Evolutionary conservation across 129 eudicot genomes (phyloP).

Genomic region (Daucus carota): DH1_v3.0 NC_030384.2:47480501-47481000

Average conservation of each 20-base stretch:
- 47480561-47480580: slow-evolving; percentile 5
- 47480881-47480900: no score
- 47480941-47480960: no score
- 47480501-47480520: neutral
- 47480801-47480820: no score
- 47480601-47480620: neutral
- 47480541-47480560: neutral
- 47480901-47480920: no score
- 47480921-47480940: no score
- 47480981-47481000: no score
- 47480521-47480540: neutral
- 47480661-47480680: neutral
- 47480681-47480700: slow-evolving; percentile 20
- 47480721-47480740: neutral
- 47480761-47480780: neutral
- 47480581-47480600: neutral
- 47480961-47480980: no score
- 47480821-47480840: no score
- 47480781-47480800: slow-evolving; percentile 9
- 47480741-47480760: slow-evolving; percentile 13
- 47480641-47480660: no score
- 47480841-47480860: no score
- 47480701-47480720: slow-evolving; percentile 13
- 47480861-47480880: no score
- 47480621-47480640: no score